These are phyloP conservation scores for Carex scoparia DNA, from an alignment of 176 grass and related monocot species.

Conservation along the genomic window DNA sequence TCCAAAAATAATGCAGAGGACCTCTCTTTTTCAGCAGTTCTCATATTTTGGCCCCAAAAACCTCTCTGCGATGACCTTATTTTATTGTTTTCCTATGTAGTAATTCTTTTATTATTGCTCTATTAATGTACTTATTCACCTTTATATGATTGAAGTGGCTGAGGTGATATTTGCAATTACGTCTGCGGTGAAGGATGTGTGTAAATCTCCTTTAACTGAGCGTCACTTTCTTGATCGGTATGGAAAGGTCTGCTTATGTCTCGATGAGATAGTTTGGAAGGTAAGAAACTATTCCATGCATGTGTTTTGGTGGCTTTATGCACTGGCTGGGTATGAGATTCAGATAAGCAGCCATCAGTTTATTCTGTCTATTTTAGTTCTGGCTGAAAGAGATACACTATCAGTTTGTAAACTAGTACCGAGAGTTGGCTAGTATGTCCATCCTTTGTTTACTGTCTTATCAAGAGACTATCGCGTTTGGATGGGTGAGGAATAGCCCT, in stretches of 20 bases:
- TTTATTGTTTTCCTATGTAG: not conserved
- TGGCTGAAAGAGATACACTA: not conserved
- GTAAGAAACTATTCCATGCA: slow-evolving; percentile 28
- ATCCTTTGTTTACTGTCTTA: not conserved
- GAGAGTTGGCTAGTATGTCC: not conserved
- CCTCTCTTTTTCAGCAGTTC: not conserved
- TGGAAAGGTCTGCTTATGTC: slow-evolving; percentile 80
- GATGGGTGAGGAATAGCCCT: too few species aligned
- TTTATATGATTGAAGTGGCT: slow-evolving; percentile 41
- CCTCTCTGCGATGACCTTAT: not conserved
- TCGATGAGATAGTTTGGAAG: slow-evolving; percentile 95
- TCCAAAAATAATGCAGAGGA: not conserved
- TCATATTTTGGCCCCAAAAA: not conserved
- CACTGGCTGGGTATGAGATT: not conserved
- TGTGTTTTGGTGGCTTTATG: not conserved
- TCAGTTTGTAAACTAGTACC: not conserved
- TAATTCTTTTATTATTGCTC: not conserved
- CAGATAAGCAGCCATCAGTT: not conserved
- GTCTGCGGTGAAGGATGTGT: slow-evolving; percentile 88
- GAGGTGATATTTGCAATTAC: slow-evolving; percentile 92
- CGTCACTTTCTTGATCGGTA: slow-evolving; percentile 93
- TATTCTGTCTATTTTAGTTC: not conserved
- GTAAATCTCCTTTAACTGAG: slow-evolving; percentile 70
- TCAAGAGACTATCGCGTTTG: too few species aligned
- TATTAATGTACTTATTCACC: not conserved